These are phyloP conservation scores for Zygosaccharomyces pseudobailii DNA, from an alignment of 1,139 yeast species.

Conservation along the genomic window DNA sequence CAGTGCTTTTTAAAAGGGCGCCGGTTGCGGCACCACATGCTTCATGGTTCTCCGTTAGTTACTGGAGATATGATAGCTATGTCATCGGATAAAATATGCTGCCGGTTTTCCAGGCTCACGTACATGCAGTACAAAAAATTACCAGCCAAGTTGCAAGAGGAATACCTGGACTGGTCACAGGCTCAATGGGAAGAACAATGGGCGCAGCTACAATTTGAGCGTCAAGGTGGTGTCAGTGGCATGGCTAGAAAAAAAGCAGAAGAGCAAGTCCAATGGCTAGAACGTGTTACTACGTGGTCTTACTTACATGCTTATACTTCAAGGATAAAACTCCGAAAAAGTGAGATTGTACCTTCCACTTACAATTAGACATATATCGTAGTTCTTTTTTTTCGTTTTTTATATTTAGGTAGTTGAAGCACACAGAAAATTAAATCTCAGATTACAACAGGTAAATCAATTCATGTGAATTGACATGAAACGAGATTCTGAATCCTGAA, in stretches of 20 bases:
- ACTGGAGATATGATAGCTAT: not conserved
- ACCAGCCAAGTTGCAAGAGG: constrained; percentile 7
- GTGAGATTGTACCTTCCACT: not conserved
- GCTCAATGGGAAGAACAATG: constrained; percentile 13
- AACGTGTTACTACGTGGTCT: constrained; percentile 16
- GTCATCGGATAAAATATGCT: constrained; percentile 2
- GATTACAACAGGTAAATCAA: no score
- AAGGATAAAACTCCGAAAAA: constrained; percentile 1
- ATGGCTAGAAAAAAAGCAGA: constrained; percentile 10
- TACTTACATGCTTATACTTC: constrained; percentile 14
- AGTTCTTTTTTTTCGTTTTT: not conserved
- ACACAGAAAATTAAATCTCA: no score
- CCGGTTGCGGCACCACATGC: not conserved
- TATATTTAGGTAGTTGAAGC: not conserved
- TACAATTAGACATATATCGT: not conserved
- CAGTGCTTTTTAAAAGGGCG: not conserved
- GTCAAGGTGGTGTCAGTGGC: constrained; percentile 13
- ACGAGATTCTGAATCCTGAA: no score
- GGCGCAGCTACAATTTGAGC: constrained; percentile 9
- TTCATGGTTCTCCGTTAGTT: no score
- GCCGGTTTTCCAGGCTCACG: constrained; percentile 7
- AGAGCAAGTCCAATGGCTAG: constrained; percentile 13
- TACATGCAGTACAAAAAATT: constrained; percentile 11
- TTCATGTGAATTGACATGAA: no score
- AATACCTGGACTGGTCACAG: constrained; percentile 16